Conservation (phyloP, 768 basidiomycete genomes). For the Calocybe gangraenosa region DNA sequence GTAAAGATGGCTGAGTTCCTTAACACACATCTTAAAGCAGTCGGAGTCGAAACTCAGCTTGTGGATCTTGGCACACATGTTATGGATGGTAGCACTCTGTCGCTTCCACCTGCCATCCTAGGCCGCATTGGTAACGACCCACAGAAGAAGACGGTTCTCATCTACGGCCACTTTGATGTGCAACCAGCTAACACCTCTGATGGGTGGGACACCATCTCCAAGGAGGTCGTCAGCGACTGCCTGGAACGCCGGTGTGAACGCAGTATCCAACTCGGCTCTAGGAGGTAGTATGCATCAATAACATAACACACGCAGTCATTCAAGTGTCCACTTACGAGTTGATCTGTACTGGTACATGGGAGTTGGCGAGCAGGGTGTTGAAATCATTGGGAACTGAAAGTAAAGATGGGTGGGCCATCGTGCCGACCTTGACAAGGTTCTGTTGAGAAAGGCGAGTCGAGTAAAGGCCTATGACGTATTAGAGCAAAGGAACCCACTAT, state of each 20-base stretch:
- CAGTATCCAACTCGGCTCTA: conserved; percentile 14
- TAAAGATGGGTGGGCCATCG: conserved; percentile 31
- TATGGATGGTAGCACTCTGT: conserved; percentile 60
- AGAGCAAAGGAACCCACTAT: not conserved
- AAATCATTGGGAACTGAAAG: conserved; percentile 31
- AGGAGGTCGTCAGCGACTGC: conserved; percentile 13
- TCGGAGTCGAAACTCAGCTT: conserved; percentile 74
- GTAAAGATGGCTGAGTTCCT: conserved; percentile 86
- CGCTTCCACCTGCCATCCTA: conserved; percentile 80
- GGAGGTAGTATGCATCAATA: not conserved
- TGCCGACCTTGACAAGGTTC: conserved; percentile 23
- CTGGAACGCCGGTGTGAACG: conserved; percentile 11
- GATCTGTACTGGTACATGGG: conserved; percentile 14
- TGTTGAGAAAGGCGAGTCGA: conserved; percentile 27
- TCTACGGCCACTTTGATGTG: conserved; percentile 96
- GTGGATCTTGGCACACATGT: conserved; percentile 74
- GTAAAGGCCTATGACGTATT: conserved; percentile 20
- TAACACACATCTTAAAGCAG: conserved; percentile 61
- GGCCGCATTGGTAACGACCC: conserved; percentile 80
- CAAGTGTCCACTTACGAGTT: conserved; percentile 9
- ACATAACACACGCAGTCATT: not conserved
- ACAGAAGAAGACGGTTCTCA: conserved; percentile 87
- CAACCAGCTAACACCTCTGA: conserved; percentile 71
- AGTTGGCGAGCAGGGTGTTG: conserved; percentile 14
- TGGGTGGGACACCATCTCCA: conserved; percentile 59